Base-by-base conservation (phyloP, 2,329 filamentous ascomycete genomes). In the Alternaria sp. region DNA sequence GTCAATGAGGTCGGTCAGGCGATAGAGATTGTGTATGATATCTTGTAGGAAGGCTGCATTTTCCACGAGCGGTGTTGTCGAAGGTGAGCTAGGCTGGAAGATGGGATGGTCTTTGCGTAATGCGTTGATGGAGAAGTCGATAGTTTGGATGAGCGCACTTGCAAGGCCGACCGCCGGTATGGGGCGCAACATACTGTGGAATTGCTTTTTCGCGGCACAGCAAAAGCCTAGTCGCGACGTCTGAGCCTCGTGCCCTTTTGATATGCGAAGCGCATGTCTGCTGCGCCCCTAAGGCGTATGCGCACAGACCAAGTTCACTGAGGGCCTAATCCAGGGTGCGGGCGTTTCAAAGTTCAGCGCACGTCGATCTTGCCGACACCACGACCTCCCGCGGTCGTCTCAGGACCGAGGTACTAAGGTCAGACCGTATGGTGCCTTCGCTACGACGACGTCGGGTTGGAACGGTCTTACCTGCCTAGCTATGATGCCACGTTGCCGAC, bases 91-190 rank as follows among this genome's bases (percentile, higher is more conserved):
- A 12, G 72, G 67, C 26, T 71, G 71, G 64, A 62, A 71, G 51
- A 77, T 67, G 10, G 59, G 21, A 45, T 74, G 69, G 43, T 76
- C 67, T 49, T 74, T 72, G 40, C 59, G 63, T 13, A 75, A 55
- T 7, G 70, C 62, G 32, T 71, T 71, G 59, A 72, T 68, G 10
- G 67, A 58, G 47, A 75, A 75, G 55, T 73, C 70, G 47, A 75
- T 54, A 6, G 69, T 57, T 26, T 74, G 73, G 19, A 74, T 51
- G 5, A 73, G 59, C 21, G 66, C 69, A 40, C 36, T 44, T 32
- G 52, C 52, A 43, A 54, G 52, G n/a, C 52, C 52, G 32, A 54
- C 52, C 30, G 49, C 49, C 28, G 49, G 49, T 36, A 52, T 52
- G 13, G 49, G 49, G 11, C 49, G 49, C 30, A 52, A 25, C 49